Conservation (phyloP, 768 basidiomycete genomes). For the Calvatia gigantea region DNA sequence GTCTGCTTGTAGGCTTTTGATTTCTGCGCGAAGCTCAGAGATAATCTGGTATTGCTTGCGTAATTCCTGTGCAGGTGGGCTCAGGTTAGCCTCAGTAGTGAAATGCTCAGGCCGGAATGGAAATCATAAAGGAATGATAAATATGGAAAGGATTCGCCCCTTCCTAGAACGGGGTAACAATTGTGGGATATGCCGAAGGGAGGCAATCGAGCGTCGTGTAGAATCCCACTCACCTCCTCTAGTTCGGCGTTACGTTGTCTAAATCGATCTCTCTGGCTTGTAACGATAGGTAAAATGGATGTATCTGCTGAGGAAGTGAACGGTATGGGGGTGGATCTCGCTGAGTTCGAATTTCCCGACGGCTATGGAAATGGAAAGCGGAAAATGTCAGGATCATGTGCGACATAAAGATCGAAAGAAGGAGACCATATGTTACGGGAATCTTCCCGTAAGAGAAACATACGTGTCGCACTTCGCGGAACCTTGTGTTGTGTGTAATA, state of each 20-base stretch:
- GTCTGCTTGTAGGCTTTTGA: conserved; percentile 89
- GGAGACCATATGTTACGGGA: background rate
- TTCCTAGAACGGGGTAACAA: background rate
- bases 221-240: conserved; percentile 67
- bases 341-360: conserved; percentile 25
- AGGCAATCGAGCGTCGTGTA: background rate
- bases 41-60: conserved; percentile 94
- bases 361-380: background rate
- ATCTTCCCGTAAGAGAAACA: background rate
- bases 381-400: background rate
- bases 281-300: conserved; percentile 97
- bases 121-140: background rate
- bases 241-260: conserved; percentile 94
- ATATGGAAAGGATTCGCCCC: background rate
- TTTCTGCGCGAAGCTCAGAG: conserved; percentile 88
- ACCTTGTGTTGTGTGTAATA: conserved; percentile 1
- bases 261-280: conserved; percentile 96
- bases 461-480: background rate
- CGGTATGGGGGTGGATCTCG: conserved; percentile 61
- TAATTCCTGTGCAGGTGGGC: conserved; percentile 61
- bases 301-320: conserved; percentile 80
- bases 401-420: background rate
- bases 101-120: background rate
- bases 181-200: background rate
- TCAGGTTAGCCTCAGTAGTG: background rate